These are phyloP conservation scores for Alternaria arborescens DNA, from an alignment of 2,329 filamentous ascomycete genomes.

Conservation along the genomic window DNA sequence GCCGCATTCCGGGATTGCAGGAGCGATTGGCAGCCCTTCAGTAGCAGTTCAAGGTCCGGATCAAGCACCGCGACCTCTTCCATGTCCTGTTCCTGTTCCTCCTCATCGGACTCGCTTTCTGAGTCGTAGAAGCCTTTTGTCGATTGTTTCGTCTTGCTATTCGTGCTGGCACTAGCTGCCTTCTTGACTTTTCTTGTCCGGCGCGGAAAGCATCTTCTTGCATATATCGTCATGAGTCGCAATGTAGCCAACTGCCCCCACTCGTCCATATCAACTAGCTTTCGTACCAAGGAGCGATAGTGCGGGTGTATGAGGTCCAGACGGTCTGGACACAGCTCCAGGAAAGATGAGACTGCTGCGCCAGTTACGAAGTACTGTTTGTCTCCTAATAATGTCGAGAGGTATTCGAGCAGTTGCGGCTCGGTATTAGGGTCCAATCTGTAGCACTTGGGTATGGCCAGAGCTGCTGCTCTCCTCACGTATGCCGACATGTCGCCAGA, in stretches of 20 bases:
- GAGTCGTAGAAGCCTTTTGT: constrained; percentile 81
- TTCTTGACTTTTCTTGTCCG: constrained; percentile 67
- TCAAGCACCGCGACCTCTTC: constrained; percentile 73
- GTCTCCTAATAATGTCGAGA: constrained; percentile 81
- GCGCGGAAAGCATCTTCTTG: constrained; percentile 84
- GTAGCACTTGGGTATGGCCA: constrained; percentile 97
- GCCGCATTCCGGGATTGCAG: constrained; percentile 92
- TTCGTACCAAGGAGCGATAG: constrained; percentile 84
- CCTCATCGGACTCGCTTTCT: constrained; percentile 51
- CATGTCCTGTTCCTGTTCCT: constrained; percentile 56
- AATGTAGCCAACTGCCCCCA: constrained; percentile 92
- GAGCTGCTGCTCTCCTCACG: constrained; percentile 89
- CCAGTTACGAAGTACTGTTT: constrained; percentile 97
- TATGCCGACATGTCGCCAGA: constrained; percentile 92
- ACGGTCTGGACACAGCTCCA: constrained; percentile 87
- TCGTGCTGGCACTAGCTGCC: constrained; percentile 52
- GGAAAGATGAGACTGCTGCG: constrained; percentile 86
- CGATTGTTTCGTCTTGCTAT: constrained; percentile 48
- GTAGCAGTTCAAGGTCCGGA: constrained; percentile 80
- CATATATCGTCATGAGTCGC: constrained; percentile 82
- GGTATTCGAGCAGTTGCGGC: constrained; percentile 84
- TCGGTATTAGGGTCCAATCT: constrained; percentile 84
- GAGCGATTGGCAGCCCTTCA: constrained; percentile 82
- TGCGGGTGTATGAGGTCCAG: constrained; percentile 91
- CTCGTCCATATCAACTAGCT: constrained; percentile 98